phyloP scores from a whole-genome alignment of 768 basidiomycete species.

The Russula olivacea region DNA sequence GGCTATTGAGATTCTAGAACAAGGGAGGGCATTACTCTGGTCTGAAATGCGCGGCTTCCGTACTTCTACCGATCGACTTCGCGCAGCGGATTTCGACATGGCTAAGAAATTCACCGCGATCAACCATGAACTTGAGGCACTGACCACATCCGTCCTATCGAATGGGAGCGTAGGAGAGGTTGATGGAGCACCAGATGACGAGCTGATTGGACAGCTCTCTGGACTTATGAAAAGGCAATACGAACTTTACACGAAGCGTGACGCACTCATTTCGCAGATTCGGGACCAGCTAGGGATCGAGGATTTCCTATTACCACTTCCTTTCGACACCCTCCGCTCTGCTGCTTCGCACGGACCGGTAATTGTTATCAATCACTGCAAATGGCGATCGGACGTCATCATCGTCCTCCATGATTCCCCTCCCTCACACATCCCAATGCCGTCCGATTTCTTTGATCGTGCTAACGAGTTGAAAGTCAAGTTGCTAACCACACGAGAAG shows the following conservation, averaged over 20 bases:
- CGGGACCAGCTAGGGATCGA: too few species aligned
- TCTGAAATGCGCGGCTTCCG: not conserved
- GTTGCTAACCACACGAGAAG: not conserved
- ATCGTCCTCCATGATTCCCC: not conserved
- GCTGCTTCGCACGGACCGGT: too few species aligned
- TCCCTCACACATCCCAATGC: not conserved
- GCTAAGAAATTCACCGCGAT: not conserved
- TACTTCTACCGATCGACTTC: not conserved
- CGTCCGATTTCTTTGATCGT: not conserved
- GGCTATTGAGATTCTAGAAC: constrained; percentile 1
- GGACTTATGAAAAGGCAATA: too few species aligned
- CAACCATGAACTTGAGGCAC: not conserved
- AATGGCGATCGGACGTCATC: not conserved
- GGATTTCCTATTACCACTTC: too few species aligned
- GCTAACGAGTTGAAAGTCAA: not conserved
- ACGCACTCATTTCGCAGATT: too few species aligned
- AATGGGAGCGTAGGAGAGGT: not conserved
- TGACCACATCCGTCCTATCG: not conserved
- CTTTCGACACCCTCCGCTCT: not conserved
- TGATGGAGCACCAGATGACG: not conserved
- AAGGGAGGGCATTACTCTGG: not conserved
- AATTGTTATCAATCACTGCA: too few species aligned
- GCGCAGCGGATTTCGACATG: not conserved
- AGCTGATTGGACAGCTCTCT: too few species aligned
- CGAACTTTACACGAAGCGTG: too few species aligned